These are phyloP conservation scores for Lecanicillium sp. DNA, from an alignment of 2,329 filamentous ascomycete genomes.

Conservation along the genomic window DNA sequence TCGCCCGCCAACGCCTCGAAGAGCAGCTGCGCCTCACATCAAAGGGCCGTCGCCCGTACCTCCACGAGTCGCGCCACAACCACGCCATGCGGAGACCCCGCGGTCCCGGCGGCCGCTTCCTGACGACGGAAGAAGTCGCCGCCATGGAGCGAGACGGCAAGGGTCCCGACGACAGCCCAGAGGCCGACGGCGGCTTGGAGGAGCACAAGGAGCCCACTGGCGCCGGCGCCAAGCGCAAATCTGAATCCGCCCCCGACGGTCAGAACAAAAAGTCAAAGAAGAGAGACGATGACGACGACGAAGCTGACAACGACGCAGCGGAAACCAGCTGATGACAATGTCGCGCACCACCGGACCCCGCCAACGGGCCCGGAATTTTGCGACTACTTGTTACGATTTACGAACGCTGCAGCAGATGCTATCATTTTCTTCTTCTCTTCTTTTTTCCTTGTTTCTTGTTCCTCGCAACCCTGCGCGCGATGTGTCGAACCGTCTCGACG, in stretches of 20 bases:
- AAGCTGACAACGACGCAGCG: constrained; percentile 36
- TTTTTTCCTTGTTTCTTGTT: not conserved
- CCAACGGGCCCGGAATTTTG: not conserved
- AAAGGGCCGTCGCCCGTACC: constrained; percentile 92
- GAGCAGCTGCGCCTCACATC: constrained; percentile 87
- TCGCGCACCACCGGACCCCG: constrained; percentile 4
- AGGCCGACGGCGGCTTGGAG: constrained; percentile 26
- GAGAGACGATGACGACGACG: constrained; percentile 36
- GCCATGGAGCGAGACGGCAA: constrained; percentile 67
- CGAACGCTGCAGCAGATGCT: constrained; percentile 2
- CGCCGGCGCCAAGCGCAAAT: constrained; percentile 55
- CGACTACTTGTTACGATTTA: constrained; percentile 12
- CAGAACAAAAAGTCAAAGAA: constrained; percentile 54
- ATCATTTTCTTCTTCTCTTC: not conserved
- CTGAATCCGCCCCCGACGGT: constrained; percentile 41
- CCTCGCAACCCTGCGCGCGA: not conserved
- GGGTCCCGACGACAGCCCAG: constrained; percentile 27
- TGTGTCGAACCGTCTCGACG: too few relatives aligned
- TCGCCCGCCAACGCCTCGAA: constrained; percentile 88
- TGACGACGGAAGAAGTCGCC: constrained; percentile 93
- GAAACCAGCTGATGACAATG: constrained; percentile 32
- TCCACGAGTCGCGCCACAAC: constrained; percentile 96
- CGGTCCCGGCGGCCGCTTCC: constrained; percentile 88
- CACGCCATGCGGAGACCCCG: constrained; percentile 95
- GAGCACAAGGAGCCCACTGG: constrained; percentile 23